A percentile compares a stretch with the other conserved stretches of the same genome.
phyloP scores from a whole-genome alignment of 768 basidiomycete species.

The Imleria badia region DNA sequence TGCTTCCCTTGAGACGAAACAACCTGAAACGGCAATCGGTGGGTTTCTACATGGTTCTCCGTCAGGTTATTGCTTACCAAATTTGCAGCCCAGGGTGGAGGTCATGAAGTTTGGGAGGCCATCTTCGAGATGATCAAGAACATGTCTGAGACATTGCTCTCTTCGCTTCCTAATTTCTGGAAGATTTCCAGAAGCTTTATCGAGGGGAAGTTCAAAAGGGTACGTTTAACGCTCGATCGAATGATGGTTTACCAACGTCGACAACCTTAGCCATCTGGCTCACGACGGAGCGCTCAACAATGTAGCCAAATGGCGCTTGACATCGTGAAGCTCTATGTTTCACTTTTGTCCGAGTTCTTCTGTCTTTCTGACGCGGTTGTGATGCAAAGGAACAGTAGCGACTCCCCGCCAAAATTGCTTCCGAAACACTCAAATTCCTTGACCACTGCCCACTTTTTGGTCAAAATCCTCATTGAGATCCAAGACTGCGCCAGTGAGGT shows the following conservation, averaged over 20 bases:
- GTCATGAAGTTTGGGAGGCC: conserved; percentile 79
- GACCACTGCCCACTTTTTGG: conserved; percentile 78
- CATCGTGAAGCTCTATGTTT: conserved; percentile 82
- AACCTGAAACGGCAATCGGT: conserved; percentile 64
- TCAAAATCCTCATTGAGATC: conserved; percentile 79
- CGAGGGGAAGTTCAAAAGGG: conserved; percentile 92
- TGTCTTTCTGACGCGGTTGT: conserved; percentile 75
- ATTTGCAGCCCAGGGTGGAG: conserved; percentile 60
- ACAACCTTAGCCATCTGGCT: conserved; percentile 36
- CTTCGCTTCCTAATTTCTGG: conserved; percentile 92
- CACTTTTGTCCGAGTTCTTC: conserved; percentile 85
- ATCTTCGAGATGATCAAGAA: conserved; percentile 78
- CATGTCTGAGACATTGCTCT: conserved; percentile 80
- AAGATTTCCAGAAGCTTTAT: conserved; percentile 87
- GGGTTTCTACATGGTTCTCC: conserved; percentile 9
- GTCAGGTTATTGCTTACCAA: background rate
- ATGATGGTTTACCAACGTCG: background rate
- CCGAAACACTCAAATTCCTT: conserved; percentile 79
- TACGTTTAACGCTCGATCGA: conserved; percentile 30
- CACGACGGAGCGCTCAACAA: conserved; percentile 79
- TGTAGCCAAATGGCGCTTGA: conserved; percentile 87
- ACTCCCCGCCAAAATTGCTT: conserved; percentile 49
- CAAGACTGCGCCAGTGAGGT: conserved; percentile 86
- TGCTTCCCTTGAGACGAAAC: conserved; percentile 59
- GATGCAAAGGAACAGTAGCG: conserved; percentile 44